phyloP scores from a whole-genome alignment of 179 eudicot species.

The Dionaea muscipula region DNA sequence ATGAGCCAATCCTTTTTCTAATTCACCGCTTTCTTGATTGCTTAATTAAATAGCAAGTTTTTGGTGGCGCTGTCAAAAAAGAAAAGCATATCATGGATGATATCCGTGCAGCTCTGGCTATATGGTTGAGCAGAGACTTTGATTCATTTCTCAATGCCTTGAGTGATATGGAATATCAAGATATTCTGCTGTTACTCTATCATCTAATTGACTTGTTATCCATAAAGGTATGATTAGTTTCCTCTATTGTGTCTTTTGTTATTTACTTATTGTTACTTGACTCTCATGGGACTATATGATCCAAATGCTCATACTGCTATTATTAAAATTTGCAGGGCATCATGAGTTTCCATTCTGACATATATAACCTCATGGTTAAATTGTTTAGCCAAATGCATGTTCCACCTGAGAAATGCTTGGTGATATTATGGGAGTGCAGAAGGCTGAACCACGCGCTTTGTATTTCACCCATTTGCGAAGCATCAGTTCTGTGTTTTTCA shows the following conservation, averaged over 20 bases:
- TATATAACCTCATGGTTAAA: conserved; percentile 46
- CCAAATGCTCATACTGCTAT: conserved; percentile 7
- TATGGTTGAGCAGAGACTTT: conserved; percentile 39
- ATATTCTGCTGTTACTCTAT: conserved; percentile 42
- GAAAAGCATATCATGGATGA: conserved; percentile 40
- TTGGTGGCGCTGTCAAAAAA: not conserved
- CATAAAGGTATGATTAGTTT: conserved; percentile 43
- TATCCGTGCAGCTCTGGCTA: conserved; percentile 40
- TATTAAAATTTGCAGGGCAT: conserved; percentile 36
- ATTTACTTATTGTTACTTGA: not conserved
- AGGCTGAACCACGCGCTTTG: conserved; percentile 85
- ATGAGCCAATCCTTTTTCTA: conserved; percentile 3
- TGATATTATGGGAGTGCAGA: conserved; percentile 59
- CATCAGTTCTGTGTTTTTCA: conserved; percentile 32
- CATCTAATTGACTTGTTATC: conserved; percentile 69
- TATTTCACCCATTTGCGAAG: conserved; percentile 54
- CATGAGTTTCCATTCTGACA: conserved; percentile 36
- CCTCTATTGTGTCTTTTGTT: conserved; percentile 1
- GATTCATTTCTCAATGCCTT: conserved; percentile 20
- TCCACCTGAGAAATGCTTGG: conserved; percentile 40
- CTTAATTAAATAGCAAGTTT: conserved; percentile 27
- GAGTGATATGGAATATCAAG: conserved; percentile 28
- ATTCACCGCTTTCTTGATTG: conserved; percentile 10
- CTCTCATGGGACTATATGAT: not conserved
- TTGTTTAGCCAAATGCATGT: conserved; percentile 36